Base-by-base conservation (phyloP, 2,329 filamentous ascomycete species). In the Pseudogymnoascus sp. region DNA sequence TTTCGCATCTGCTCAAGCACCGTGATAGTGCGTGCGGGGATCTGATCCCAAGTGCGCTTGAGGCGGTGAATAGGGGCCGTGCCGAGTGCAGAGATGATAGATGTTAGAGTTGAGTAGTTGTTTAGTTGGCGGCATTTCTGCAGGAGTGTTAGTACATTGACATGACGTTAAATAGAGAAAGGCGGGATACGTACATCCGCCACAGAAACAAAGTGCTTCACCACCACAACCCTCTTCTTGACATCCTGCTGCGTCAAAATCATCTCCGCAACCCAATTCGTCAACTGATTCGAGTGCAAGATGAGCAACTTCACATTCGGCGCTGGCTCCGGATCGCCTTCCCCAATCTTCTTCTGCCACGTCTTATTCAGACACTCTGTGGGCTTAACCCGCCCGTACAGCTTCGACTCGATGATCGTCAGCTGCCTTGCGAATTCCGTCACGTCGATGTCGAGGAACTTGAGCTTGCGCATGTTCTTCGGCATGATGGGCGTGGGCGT, bases 181-280 rank as follows among this genome's bases (percentile, higher is more conserved):
- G 42, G 25, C 9, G 39, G 15, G 17, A 59, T 21, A 83, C 88
- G 79, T 81, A 96, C 92, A 79, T 99, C 94, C 65, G 94, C 94
- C 64, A 99, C 92, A 38, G 90, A 85, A 64, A 99, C 92, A 77
- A 97, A 99, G 74, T 97, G 94, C 75, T 97, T 97, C 76, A 99
- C 97, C 48, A 99, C 94, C 35, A 96, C 90, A 27, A 97, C 93
- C 69, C 94, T 86, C 75, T 96, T 95, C 80, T 94, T 96, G 65
- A 97, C 90, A 73, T 99, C 94, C 69, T 88, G 84, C 75, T 99
- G 94, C 0, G 89, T 92, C 65, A 99, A 77, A 68, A 99, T 97
- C 94, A 99, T 97, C 75, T 97, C 93, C 31, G 94, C 94, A 59
- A 97, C 94, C 94, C 94, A 99, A 73, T 97, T 99, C 5, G 94